These are phyloP conservation scores for Neurospora cerealis DNA, from an alignment of 495 filamentous ascomycete genomes.

Conservation along the genomic window DNA sequence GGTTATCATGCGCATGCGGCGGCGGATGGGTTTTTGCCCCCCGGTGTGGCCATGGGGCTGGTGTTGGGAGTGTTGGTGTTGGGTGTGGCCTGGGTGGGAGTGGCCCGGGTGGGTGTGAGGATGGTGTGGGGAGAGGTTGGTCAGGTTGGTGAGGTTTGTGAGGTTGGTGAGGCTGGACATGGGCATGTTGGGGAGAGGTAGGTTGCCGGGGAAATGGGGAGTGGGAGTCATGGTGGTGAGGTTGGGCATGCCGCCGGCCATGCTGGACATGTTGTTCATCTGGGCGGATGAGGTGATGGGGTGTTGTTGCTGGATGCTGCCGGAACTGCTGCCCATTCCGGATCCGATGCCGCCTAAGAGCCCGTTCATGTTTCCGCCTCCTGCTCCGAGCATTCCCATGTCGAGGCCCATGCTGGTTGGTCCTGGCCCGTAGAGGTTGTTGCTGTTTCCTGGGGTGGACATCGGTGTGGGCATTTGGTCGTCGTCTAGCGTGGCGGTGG, in stretches of 20 bases:
- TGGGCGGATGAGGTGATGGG: not conserved
- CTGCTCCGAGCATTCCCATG: not conserved
- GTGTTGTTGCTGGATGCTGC: not conserved
- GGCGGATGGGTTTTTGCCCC: conserved; percentile 38
- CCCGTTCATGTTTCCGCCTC: not conserved
- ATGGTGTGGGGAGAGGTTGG: not conserved
- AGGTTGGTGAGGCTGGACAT: not conserved
- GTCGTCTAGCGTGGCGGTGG: not conserved
- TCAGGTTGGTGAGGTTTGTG: not conserved
- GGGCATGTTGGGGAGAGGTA: not conserved
- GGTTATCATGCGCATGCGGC: conserved; percentile 59
- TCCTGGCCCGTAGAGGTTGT: not conserved
- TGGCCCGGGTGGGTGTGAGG: not conserved
- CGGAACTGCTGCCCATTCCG: not conserved
- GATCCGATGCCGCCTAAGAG: not conserved
- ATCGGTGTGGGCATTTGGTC: not conserved
- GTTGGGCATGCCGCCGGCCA: not conserved
- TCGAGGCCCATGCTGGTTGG: not conserved
- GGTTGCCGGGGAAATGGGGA: not conserved
- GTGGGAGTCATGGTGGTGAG: not conserved
- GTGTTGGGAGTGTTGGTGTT: not conserved
- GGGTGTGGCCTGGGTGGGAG: not conserved
- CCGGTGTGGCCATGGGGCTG: not conserved
- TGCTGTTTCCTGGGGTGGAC: not conserved
- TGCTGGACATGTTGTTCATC: not conserved